Evolutionary conservation across 2,329 filamentous ascomycete species (phyloP).

Genomic region (Dryadomyces quercivorus): DNA sequence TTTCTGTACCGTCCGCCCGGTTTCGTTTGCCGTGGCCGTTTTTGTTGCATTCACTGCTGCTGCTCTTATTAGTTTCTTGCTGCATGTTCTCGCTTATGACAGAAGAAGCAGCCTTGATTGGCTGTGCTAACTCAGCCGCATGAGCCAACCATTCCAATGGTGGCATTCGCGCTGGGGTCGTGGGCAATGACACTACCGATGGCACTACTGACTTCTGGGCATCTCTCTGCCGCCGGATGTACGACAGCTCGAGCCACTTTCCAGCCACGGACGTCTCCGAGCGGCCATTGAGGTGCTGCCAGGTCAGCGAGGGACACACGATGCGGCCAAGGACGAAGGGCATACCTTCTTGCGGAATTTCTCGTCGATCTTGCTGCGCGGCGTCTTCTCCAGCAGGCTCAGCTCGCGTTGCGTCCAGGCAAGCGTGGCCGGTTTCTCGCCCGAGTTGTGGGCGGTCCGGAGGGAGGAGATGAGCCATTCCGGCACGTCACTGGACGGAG

Average conservation of each 20-base stretch:
- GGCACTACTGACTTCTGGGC: neutral
- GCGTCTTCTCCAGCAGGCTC: neutral
- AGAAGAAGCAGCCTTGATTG: neutral
- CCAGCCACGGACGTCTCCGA: neutral
- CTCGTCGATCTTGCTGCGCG: neutral
- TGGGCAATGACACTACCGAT: no score
- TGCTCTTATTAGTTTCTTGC: no score
- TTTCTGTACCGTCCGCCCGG: no score
- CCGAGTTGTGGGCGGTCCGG: neutral
- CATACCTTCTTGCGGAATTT: neutral
- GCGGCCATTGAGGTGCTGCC: neutral
- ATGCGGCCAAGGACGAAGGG: neutral
- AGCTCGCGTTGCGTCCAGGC: neutral
- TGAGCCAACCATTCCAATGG: neutral
- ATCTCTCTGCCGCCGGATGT: neutral
- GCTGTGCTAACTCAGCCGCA: neutral
- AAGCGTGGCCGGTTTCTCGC: neutral
- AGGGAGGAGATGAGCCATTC: neutral
- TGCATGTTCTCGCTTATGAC: no score
- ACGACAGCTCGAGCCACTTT: neutral
- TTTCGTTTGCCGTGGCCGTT: no score
- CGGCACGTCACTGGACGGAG: neutral
- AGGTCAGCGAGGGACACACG: neutral
- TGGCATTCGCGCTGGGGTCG: neutral
- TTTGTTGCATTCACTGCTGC: no score